Percentiles rank a stretch among this genome's conserved stretches.
Evolutionary conservation across 208 protist genomes (phyloP).

Genomic region (Leishmania gerbilli): DNA sequence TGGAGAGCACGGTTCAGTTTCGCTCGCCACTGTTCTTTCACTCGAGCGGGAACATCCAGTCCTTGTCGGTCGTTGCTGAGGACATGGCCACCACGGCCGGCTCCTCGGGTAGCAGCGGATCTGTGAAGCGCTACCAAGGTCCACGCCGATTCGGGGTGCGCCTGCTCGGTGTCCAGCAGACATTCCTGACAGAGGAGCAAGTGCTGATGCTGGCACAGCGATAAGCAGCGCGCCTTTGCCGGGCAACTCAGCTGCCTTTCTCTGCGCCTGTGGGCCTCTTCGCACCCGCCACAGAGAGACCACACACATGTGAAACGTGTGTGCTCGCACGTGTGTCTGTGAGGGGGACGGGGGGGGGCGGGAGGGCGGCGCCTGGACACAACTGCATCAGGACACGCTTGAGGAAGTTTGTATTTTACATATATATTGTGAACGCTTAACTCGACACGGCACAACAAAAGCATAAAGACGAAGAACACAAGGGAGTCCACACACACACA

Average conservation of each 20-base stretch:
- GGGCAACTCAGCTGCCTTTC: background rate
- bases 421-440: background rate
- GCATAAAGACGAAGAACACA: background rate
- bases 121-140: constrained; percentile 37
- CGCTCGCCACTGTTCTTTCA: constrained; percentile 36
- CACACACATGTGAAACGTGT: background rate
- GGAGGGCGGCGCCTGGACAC: background rate
- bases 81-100: constrained; percentile 26
- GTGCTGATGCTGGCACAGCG: constrained; percentile 39
- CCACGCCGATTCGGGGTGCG: constrained; percentile 42
- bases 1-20: constrained; percentile 20
- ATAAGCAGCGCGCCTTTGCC: background rate
- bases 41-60: constrained; percentile 31
- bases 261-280: background rate
- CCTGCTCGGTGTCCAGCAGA: constrained; percentile 57
- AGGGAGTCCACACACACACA: background rate
- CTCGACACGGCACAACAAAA: background rate
- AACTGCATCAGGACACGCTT: background rate
- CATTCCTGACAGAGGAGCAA: constrained; percentile 52
- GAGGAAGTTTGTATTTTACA: too few relatives aligned
- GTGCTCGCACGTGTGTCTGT: background rate
- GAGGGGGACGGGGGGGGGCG: background rate
- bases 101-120: constrained; percentile 32
- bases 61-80: constrained; percentile 38
- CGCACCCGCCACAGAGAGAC: background rate